phyloP scores from a whole-genome alignment of 768 basidiomycete species.

The Boletus sp. region DNA sequence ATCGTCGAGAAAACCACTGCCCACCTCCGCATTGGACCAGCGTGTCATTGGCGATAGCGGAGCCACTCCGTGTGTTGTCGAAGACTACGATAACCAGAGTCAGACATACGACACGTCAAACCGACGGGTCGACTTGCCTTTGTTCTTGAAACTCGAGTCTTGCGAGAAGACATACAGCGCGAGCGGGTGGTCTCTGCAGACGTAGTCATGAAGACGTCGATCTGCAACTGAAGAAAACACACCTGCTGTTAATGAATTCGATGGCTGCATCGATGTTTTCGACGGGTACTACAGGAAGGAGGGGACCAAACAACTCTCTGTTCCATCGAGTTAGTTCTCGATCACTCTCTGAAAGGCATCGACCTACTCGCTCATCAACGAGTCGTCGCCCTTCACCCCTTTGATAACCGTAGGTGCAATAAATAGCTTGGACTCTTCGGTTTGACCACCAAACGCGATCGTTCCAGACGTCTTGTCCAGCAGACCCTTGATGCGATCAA shows the following conservation, averaged over 20 bases:
- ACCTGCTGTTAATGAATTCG: slow-evolving; percentile 62
- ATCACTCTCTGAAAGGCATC: neutral
- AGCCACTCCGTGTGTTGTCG: slow-evolving; percentile 69
- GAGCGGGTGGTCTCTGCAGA: slow-evolving; percentile 65
- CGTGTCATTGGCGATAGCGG: slow-evolving; percentile 69
- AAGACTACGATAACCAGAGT: slow-evolving; percentile 47
- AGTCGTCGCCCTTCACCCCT: slow-evolving; percentile 60
- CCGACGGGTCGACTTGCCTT: slow-evolving; percentile 43
- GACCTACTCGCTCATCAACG: slow-evolving; percentile 73
- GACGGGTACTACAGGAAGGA: slow-evolving; percentile 74
- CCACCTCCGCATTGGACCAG: slow-evolving; percentile 59
- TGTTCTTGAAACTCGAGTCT: slow-evolving; percentile 56
- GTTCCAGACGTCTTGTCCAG: slow-evolving; percentile 67
- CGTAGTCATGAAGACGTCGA: neutral
- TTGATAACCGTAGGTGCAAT: slow-evolving; percentile 75
- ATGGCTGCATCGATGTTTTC: slow-evolving; percentile 70
- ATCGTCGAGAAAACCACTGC: slow-evolving; percentile 8
- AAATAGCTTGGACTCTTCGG: slow-evolving; percentile 54
- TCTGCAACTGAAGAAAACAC: slow-evolving; percentile 11
- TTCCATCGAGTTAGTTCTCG: neutral
- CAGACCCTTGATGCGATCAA: slow-evolving; percentile 55
- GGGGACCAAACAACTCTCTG: slow-evolving; percentile 84
- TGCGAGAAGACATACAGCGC: slow-evolving; percentile 76
- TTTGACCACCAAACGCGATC: slow-evolving; percentile 62
- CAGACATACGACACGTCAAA: neutral